Conservation (phyloP, 176 grass and related monocot species). For the Triticum monococcum region DNA sequence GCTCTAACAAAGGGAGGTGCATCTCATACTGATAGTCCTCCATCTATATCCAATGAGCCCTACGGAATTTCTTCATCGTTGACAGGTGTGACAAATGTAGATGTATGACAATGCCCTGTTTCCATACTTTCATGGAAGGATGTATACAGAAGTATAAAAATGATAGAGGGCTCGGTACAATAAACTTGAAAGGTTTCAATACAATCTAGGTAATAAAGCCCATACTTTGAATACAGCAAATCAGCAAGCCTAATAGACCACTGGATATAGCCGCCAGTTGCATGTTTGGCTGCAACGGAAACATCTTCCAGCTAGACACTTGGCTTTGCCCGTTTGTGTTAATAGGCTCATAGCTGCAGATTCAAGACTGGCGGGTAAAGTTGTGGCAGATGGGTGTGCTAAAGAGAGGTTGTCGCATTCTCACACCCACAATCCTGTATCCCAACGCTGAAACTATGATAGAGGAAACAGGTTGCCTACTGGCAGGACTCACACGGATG, state of each 20-base stretch:
- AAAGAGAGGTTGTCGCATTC: not conserved
- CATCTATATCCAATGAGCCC: not conserved
- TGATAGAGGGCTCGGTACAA: not conserved
- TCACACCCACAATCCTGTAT: not conserved
- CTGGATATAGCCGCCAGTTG: not conserved
- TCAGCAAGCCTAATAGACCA: not conserved
- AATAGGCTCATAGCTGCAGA: not conserved
- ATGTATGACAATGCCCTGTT: not conserved
- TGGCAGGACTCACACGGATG: not conserved
- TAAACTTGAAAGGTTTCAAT: no score
- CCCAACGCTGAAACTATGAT: no score
- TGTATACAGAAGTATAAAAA: not conserved
- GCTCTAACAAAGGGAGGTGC: no score
- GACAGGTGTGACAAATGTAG: not conserved
- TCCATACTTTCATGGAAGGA: not conserved
- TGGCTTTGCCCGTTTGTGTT: not conserved
- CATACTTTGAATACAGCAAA: not conserved
- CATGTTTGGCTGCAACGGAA: no score
- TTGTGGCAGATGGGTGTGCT: not conserved
- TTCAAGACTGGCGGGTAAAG: no score
- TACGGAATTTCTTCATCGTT: not conserved
- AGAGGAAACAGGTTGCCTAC: not conserved
- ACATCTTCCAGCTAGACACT: not conserved
- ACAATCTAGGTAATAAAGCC: no score
- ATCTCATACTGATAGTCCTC: not conserved